A percentile compares a stretch with the other conserved stretches of the same genome.
Evolutionary conservation across 768 basidiomycete species (phyloP).

Genomic region (Mycena sanguinolenta): DNA sequence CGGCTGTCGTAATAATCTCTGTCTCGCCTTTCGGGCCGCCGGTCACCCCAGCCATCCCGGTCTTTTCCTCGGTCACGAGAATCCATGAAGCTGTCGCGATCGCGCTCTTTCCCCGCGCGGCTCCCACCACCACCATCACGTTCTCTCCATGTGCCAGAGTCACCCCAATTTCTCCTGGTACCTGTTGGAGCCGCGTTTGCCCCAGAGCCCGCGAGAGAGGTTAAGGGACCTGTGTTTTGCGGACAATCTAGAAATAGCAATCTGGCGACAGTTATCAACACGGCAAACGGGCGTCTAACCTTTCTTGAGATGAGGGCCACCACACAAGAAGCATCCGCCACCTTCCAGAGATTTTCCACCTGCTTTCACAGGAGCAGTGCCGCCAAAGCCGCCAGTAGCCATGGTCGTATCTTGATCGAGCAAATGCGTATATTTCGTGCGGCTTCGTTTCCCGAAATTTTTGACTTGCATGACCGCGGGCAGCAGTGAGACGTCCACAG

Average conservation of each 20-base stretch:
- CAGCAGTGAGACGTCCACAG: constrained; percentile 87
- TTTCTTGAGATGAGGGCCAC: constrained; percentile 93
- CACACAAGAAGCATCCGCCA: constrained; percentile 92
- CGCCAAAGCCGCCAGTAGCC: constrained; percentile 75
- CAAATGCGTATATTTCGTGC: constrained; percentile 97
- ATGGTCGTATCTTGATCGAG: constrained; percentile 93
- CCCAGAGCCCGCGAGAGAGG: constrained; percentile 48
- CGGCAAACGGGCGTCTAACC: constrained; percentile 58
- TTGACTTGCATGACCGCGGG: constrained; percentile 98
- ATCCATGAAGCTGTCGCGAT: constrained; percentile 30
- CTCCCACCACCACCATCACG: constrained; percentile 36
- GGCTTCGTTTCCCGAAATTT: constrained; percentile 92
- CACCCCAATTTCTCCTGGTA: constrained; percentile 49
- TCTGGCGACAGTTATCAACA: constrained; percentile 1
- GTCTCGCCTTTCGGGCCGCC: constrained; percentile 40
- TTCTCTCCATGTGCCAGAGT: constrained; percentile 53
- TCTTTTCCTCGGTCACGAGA: constrained; percentile 39
- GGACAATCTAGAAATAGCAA: constrained; percentile 59
- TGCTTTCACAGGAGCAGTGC: constrained; percentile 62
- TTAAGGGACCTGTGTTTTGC: constrained; percentile 59
- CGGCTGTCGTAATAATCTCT: constrained; percentile 43
- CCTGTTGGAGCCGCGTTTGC: constrained; percentile 49
- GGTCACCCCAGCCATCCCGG: constrained; percentile 43
- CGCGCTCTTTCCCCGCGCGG: constrained; percentile 37
- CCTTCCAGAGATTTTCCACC: constrained; percentile 69